Conservation (phyloP, 2,329 filamentous ascomycete species). For the Trematosphaeria pertusa region DNA sequence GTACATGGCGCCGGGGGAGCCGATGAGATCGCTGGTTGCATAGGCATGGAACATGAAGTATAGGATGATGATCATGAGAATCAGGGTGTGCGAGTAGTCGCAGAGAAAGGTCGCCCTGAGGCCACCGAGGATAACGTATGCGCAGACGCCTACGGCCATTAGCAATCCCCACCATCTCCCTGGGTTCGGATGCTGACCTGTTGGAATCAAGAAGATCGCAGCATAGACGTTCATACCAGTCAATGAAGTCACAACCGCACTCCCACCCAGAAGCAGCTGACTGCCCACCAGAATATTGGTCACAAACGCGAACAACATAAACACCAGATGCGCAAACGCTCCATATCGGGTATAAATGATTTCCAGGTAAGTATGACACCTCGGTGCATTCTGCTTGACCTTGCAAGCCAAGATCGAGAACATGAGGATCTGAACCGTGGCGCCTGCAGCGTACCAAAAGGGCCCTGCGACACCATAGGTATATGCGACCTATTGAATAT, state of each 20-base stretch:
- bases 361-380: constrained; percentile 51
- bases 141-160: constrained; percentile 37
- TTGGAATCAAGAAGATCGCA: constrained; percentile 53
- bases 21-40: constrained; percentile 48
- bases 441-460: constrained; percentile 53
- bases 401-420: constrained; percentile 54
- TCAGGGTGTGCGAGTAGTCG: constrained; percentile 49
- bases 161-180: constrained; percentile 1
- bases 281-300: constrained; percentile 54
- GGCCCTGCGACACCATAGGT: constrained; percentile 39
- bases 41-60: constrained; percentile 54
- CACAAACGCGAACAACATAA: constrained; percentile 51
- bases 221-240: constrained; percentile 55
- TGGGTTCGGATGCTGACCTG: constrained; percentile 30
- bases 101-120: constrained; percentile 54
- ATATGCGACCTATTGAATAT: constrained; percentile 30
- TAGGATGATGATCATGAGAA: constrained; percentile 54
- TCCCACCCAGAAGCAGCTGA: constrained; percentile 52
- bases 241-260: constrained; percentile 52
- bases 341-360: constrained; percentile 52
- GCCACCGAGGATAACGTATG: constrained; percentile 44
- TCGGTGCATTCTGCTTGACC: constrained; percentile 51
- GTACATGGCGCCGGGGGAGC: constrained; percentile 49
- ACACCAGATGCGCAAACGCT: constrained; percentile 46
- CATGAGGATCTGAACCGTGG: constrained; percentile 53